These are phyloP conservation scores for Byssochlamys sp. DNA, from an alignment of 2,329 filamentous ascomycete genomes.

Conservation along the genomic window DNA sequence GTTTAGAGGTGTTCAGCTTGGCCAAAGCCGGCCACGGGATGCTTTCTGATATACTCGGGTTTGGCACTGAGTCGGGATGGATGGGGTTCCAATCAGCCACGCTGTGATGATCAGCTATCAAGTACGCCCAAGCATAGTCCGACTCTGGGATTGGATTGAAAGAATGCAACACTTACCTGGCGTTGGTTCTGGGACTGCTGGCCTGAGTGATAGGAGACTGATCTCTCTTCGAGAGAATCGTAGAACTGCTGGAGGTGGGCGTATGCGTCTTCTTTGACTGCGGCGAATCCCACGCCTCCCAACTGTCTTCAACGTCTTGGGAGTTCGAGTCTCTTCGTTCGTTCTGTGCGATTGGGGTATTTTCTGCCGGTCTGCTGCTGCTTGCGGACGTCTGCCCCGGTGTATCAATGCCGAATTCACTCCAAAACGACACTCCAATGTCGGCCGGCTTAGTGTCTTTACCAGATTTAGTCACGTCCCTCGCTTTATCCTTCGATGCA, in stretches of 20 bases:
- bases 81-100: constrained; percentile 28
- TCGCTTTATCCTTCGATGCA: constrained; percentile 19
- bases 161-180: constrained; percentile 36
- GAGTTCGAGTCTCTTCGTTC: constrained; percentile 25
- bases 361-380: constrained; percentile 13
- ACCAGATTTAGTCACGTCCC: constrained; percentile 26
- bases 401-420: constrained; percentile 43
- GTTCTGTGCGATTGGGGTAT: constrained; percentile 27
- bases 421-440: constrained; percentile 41
- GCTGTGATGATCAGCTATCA: constrained; percentile 17
- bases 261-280: constrained; percentile 31
- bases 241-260: constrained; percentile 40
- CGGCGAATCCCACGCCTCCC: constrained; percentile 50
- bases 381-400: constrained; percentile 31
- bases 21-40: constrained; percentile 62
- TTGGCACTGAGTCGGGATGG: constrained; percentile 16
- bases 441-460: constrained; percentile 34
- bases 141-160: neutral
- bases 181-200: constrained; percentile 46
- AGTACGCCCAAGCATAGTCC: neutral
- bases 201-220: constrained; percentile 35
- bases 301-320: constrained; percentile 42
- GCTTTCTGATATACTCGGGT: constrained; percentile 27
- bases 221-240: constrained; percentile 40
- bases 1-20: constrained; percentile 61